A percentile compares a stretch with the other conserved stretches of the same genome.
Conservation (phyloP, 768 basidiomycete genomes). For the Podaxis sp. region DNA sequence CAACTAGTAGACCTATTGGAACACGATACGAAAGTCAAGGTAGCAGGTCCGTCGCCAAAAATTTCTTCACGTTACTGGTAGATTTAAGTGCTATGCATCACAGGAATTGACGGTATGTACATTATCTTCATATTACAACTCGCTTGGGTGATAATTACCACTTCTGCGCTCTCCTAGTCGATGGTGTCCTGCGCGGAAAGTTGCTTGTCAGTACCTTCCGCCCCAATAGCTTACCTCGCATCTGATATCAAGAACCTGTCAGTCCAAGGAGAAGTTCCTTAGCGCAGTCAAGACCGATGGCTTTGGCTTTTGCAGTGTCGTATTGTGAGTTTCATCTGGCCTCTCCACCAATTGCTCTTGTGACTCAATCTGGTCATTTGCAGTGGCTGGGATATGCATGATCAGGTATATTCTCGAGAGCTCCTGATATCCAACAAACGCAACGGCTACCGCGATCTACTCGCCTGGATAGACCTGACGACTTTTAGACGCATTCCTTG, state of each 20-base stretch:
- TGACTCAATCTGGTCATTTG: neutral
- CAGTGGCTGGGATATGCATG: conserved; percentile 94
- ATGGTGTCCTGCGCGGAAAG: conserved; percentile 94
- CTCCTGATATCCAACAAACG: conserved; percentile 86
- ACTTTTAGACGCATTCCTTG: conserved; percentile 89
- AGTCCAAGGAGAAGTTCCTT: conserved; percentile 93
- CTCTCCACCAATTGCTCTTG: neutral
- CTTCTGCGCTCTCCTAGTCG: conserved; percentile 50
- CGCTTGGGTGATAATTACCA: neutral
- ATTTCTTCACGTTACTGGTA: neutral
- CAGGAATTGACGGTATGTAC: conserved; percentile 62
- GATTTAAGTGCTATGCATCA: neutral
- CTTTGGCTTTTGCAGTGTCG: conserved; percentile 92
- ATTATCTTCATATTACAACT: neutral
- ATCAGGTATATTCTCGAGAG: conserved; percentile 80
- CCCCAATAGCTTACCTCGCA: neutral
- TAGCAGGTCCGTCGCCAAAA: conserved; percentile 67
- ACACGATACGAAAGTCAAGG: conserved; percentile 84
- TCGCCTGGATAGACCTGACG: conserved; percentile 83
- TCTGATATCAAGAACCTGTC: conserved; percentile 18
- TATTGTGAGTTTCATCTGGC: conserved; percentile 60
- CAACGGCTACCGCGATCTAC: conserved; percentile 90
- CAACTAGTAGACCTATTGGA: conserved; percentile 56
- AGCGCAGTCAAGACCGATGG: conserved; percentile 76
- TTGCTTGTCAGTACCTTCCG: conserved; percentile 62